A percentile compares a stretch with the other conserved stretches of the same genome.
phyloP scores from a whole-genome alignment of 1,284 basidiomycete genomes.

The Peniophora sp. region DNA sequence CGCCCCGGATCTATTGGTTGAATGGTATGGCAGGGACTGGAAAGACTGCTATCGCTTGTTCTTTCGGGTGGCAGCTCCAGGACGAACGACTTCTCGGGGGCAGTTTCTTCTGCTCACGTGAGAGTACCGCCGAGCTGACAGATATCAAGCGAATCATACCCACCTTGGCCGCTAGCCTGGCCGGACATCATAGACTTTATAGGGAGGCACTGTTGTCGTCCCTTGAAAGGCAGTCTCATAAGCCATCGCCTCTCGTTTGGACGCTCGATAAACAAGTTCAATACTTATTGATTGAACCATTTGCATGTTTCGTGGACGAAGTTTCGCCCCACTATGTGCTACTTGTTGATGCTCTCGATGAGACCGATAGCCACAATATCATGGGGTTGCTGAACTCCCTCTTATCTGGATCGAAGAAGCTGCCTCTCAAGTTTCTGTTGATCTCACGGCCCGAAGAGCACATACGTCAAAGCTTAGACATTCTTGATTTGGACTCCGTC shows the following conservation, averaged over 20 bases:
- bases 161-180: background rate
- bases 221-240: background rate
- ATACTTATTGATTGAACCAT: background rate
- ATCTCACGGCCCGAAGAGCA: background rate
- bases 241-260: background rate
- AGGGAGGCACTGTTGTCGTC: background rate
- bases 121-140: background rate
- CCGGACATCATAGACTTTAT: background rate
- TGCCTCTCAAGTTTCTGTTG: background rate
- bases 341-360: background rate
- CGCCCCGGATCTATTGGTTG: background rate
- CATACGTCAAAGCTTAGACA: background rate
- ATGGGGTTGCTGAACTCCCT: background rate
- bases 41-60: background rate
- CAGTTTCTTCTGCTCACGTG: background rate
- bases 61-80: background rate
- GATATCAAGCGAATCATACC: background rate
- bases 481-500: background rate
- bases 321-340: background rate
- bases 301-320: background rate
- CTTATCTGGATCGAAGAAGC: background rate
- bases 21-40: background rate
- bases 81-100: background rate
- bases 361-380: background rate
- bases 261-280: background rate